Percentiles rank a stretch among this genome's conserved stretches.
These are phyloP conservation scores for Stellera chamaejasme DNA, from an alignment of 345 rosid species.

Conservation along the genomic window DNA sequence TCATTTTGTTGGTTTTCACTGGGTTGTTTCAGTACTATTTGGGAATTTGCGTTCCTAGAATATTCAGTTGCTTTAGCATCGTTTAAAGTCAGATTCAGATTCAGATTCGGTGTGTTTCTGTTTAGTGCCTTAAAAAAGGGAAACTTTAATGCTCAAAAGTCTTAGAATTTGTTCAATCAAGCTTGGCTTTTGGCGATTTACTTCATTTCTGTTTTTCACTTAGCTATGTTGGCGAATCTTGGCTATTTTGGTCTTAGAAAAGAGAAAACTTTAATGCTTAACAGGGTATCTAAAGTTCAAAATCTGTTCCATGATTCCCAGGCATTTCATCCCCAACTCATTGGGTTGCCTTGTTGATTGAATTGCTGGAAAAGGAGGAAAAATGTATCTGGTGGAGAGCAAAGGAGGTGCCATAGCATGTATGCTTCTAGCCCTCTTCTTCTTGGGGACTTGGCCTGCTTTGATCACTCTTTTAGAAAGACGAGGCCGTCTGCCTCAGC, in stretches of 20 bases:
- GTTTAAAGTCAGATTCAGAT: too few relatives aligned
- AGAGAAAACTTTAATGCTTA: background rate
- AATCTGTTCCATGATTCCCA: slow-evolving; percentile 1
- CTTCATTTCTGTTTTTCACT: too few relatives aligned
- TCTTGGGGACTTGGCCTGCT: slow-evolving; percentile 91
- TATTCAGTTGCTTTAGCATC: too few relatives aligned
- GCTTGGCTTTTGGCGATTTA: too few relatives aligned
- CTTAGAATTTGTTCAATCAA: background rate
- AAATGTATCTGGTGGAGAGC: slow-evolving; percentile 62
- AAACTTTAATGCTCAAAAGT: background rate
- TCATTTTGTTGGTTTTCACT: too few relatives aligned
- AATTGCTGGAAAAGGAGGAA: slow-evolving; percentile 7
- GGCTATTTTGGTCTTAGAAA: background rate
- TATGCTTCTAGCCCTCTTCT: slow-evolving; percentile 63
- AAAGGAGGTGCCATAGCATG: slow-evolving; percentile 82
- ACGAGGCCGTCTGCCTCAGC: slow-evolving; percentile 88
- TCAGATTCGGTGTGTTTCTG: too few relatives aligned
- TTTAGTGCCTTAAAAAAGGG: too few relatives aligned
- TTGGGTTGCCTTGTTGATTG: background rate
- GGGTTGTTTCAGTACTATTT: too few relatives aligned
- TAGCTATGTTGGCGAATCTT: background rate
- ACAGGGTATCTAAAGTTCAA: too few relatives aligned
- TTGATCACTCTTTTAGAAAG: slow-evolving; percentile 67
- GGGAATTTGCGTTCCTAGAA: too few relatives aligned
- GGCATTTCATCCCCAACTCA: background rate